These are phyloP conservation scores for Ilyonectria destructans DNA, from an alignment of 2,329 filamentous ascomycete genomes.

Conservation along the genomic window DNA sequence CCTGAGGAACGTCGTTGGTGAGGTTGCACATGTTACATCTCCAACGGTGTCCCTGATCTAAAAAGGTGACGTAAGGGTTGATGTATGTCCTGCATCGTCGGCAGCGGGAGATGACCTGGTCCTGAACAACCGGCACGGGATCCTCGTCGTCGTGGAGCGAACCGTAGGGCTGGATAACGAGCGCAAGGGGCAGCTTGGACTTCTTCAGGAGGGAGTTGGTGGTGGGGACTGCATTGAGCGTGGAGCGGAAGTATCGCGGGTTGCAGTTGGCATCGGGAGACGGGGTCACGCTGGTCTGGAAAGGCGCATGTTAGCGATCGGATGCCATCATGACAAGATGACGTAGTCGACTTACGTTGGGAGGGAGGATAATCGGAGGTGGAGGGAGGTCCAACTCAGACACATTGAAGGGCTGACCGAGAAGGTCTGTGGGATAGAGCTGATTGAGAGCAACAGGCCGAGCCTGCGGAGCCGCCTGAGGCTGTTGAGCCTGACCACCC, in stretches of 20 bases:
- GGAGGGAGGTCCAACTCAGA: slow-evolving; percentile 93
- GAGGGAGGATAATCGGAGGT: slow-evolving; percentile 90
- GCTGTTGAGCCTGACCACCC: slow-evolving; percentile 65
- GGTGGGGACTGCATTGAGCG: slow-evolving; percentile 93
- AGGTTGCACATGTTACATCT: slow-evolving; percentile 99
- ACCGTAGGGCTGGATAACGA: slow-evolving; percentile 96
- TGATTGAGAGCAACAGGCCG: slow-evolving; percentile 80
- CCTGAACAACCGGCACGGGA: slow-evolving; percentile 90
- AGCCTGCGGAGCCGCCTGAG: slow-evolving; percentile 56
- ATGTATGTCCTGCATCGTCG: slow-evolving; percentile 97
- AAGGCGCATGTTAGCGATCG: slow-evolving; percentile 56
- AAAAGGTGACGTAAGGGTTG: slow-evolving; percentile 96
- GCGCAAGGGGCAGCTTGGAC: slow-evolving; percentile 93
- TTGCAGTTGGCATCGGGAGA: slow-evolving; percentile 94
- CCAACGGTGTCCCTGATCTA: slow-evolving; percentile 98
- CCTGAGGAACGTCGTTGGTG: slow-evolving; percentile 98
- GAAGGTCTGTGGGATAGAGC: slow-evolving; percentile 91
- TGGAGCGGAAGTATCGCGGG: slow-evolving; percentile 95
- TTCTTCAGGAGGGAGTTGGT: slow-evolving; percentile 96
- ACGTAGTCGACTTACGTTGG: slow-evolving; percentile 79
- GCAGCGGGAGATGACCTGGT: slow-evolving; percentile 97
- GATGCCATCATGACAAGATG: background rate
- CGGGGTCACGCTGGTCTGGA: slow-evolving; percentile 88
- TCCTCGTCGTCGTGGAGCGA: slow-evolving; percentile 95
- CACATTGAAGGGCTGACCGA: slow-evolving; percentile 95